phyloP scores from a whole-genome alignment of 2,329 filamentous ascomycete genomes.

The Aspergillus transmontanensis region DNA sequence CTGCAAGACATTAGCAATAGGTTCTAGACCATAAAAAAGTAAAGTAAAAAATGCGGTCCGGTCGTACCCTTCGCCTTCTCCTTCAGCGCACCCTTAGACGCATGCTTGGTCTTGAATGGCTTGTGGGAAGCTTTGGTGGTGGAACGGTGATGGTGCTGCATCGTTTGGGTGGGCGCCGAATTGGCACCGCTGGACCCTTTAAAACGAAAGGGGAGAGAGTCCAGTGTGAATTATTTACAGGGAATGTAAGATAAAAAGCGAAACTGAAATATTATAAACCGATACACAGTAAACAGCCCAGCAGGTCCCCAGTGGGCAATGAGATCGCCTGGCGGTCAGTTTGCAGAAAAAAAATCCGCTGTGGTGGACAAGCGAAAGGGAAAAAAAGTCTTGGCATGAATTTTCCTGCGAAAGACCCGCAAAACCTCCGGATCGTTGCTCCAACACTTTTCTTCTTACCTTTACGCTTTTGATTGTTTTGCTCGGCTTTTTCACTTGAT shows the following conservation, averaged over 20 bases:
- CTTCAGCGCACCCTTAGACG: slow-evolving; percentile 83
- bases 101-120: slow-evolving; percentile 87
- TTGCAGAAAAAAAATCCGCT: slow-evolving; percentile 15
- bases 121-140: slow-evolving; percentile 90
- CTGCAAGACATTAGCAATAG: slow-evolving; percentile 47
- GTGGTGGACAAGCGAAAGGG: slow-evolving; percentile 39
- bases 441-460: neutral
- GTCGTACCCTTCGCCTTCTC: slow-evolving; percentile 76
- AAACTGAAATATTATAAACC: slow-evolving; percentile 13
- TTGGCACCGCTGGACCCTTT: slow-evolving; percentile 68
- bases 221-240: slow-evolving; percentile 29
- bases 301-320: slow-evolving; percentile 1
- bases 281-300: neutral
- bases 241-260: slow-evolving; percentile 17
- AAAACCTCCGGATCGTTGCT: slow-evolving; percentile 8
- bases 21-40: neutral
- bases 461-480: neutral
- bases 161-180: slow-evolving; percentile 70
- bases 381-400: slow-evolving; percentile 39
- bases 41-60: neutral
- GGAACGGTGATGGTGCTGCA: slow-evolving; percentile 82
- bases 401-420: slow-evolving; percentile 30
- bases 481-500: neutral
- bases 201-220: slow-evolving; percentile 78
- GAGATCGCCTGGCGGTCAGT: slow-evolving; percentile 1